Evolutionary conservation across 1,284 basidiomycete genomes (phyloP), one percentile per base, ranked within the genome.

Genomic region (Marasmius tenuissimus): DNA sequence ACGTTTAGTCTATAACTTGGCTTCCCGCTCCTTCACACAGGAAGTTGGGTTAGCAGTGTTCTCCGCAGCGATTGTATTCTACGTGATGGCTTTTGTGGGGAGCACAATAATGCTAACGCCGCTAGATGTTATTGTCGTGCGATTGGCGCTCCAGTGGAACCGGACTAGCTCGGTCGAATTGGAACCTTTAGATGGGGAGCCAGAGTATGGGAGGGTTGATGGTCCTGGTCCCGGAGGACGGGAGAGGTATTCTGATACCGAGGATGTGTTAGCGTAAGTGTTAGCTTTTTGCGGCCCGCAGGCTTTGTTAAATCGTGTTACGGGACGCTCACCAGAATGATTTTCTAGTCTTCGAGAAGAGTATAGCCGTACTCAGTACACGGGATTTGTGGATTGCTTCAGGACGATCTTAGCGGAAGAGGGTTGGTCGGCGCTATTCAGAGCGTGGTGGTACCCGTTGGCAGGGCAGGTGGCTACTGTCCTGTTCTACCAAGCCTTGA

Each of bases 381-480:
- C 12, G 10, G 57, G 57, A 14, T 58, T 58, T 39, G 20, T 58
- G 34, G 47, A 58, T 35, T 58, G 57, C 27, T 58, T 35, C n/a
- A 33, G 37, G 22, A 35, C 35, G 34, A 58, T 58, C 14, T 35
- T 58, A 8, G 57, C 34, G 48, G 47, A 58, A 18, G 57, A 58
- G 37, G 57, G 57, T 37, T 58, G 57, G 57, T 49, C 34, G 38
- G 57, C 39, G 33, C 7, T 58, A 20, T 58, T 50, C 22, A 33
- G 57, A 38, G 57, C 47, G 49, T 58, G 57, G 57, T 58, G 57
- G 57, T 58, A 38, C 35, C 49, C 57, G 9, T 49, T 58, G 16
- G 35, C 35, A 10, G 47, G 47, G 8, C 57, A 50, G 47, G 35
- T 51, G n/a, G 11, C 42, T 38, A 20, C 42, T 6, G 37, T 56